These are phyloP conservation scores for Boechera retrofracta DNA, from an alignment of 345 rosid species.

Conservation along the genomic window DNA sequence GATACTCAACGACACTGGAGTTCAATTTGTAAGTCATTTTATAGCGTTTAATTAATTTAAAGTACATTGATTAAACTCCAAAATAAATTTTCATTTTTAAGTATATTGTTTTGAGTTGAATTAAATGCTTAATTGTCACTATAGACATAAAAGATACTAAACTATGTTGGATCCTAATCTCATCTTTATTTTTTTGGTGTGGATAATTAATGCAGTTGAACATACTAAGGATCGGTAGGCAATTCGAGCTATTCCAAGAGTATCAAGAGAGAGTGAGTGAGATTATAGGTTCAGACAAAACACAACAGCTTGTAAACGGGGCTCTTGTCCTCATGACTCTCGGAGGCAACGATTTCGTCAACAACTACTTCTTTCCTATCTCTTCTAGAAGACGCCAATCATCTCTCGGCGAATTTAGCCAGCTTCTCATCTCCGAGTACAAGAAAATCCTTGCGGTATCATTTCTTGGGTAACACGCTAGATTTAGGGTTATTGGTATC, in stretches of 20 bases:
- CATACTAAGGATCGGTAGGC: conserved; percentile 66
- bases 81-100: neutral
- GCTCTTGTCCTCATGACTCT: conserved; percentile 48
- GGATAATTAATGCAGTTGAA: conserved; percentile 53
- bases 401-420: conserved; percentile 38
- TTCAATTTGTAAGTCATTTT: conserved; percentile 45
- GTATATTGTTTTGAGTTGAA: neutral
- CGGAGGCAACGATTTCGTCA: conserved; percentile 50
- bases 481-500: neutral
- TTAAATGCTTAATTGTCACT: neutral
- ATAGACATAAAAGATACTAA: too few relatives aligned
- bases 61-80: neutral
- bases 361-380: conserved; percentile 45
- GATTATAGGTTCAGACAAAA: conserved; percentile 51
- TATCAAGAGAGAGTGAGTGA: conserved; percentile 60
- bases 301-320: conserved; percentile 55
- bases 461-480: conserved; percentile 3
- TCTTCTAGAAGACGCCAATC: conserved; percentile 41
- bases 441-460: conserved; percentile 38
- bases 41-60: neutral
- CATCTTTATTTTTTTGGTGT: neutral
- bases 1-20: conserved; percentile 47
- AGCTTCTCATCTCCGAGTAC: conserved; percentile 45
- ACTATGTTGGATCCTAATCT: neutral
- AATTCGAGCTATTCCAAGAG: conserved; percentile 61